These are phyloP conservation scores for Hepatocystis sp. DNA, from an alignment of 169 alveolate species.

Conservation along the genomic window DNA sequence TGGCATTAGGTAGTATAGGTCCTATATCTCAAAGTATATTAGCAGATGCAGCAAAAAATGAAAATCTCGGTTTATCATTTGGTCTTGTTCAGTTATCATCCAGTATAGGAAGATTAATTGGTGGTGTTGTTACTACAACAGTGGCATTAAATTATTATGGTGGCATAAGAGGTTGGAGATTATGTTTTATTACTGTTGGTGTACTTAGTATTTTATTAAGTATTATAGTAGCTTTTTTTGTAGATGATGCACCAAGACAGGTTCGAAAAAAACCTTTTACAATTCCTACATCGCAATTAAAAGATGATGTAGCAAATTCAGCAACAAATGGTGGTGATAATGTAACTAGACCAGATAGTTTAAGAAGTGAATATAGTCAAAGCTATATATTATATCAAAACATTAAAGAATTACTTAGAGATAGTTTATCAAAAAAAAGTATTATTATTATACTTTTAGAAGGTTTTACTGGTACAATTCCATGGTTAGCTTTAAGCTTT, in stretches of 20 bases:
- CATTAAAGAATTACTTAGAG: constrained; percentile 27
- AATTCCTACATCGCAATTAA: too few relatives aligned
- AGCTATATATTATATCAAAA: constrained; percentile 64
- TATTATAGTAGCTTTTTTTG: constrained; percentile 81
- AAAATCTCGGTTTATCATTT: constrained; percentile 84
- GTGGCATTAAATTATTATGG: constrained; percentile 84
- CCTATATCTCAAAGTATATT: constrained; percentile 89
- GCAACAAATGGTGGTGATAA: background rate
- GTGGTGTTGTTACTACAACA: constrained; percentile 90
- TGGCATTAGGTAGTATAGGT: constrained; percentile 89
- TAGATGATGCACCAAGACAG: constrained; percentile 87
- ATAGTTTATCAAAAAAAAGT: constrained; percentile 70
- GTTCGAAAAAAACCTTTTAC: constrained; percentile 29
- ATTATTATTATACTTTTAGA: constrained; percentile 77
- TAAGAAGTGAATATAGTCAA: constrained; percentile 8
- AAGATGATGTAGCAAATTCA: background rate
- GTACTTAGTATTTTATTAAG: constrained; percentile 82
- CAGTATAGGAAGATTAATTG: constrained; percentile 88
- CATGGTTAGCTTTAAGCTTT: constrained; percentile 92
- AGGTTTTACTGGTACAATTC: constrained; percentile 91
- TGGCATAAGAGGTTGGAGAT: constrained; percentile 88
- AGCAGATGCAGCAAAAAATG: constrained; percentile 86
- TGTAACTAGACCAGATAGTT: constrained; percentile 1
- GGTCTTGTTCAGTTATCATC: constrained; percentile 90
- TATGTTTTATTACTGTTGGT: constrained; percentile 87